Evolutionary conservation across 2,329 filamentous ascomycete species (phyloP).

Genomic region (Pseudogymnoascus sp.): DNA sequence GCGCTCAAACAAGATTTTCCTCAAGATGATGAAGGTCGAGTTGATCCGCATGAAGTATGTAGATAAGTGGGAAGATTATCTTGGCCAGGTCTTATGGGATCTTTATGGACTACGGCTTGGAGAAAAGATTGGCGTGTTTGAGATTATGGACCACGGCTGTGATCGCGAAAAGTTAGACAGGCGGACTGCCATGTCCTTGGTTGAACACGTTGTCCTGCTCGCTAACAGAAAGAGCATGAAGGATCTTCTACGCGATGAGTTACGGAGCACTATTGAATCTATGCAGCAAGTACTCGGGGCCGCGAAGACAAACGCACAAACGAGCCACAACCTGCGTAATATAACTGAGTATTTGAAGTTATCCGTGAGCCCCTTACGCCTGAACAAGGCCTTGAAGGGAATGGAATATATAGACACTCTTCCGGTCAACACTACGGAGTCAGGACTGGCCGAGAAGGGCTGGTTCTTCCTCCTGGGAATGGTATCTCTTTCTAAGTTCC

Average conservation of each 20-base stretch:
- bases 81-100: conserved; percentile 79
- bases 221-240: conserved; percentile 82
- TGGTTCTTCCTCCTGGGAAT: conserved; percentile 93
- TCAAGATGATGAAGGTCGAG: conserved; percentile 84
- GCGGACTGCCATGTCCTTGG: conserved; percentile 70
- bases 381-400: conserved; percentile 77
- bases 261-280: conserved; percentile 85
- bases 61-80: conserved; percentile 78
- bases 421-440: conserved; percentile 61
- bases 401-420: conserved; percentile 68
- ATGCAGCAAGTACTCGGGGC: conserved; percentile 82
- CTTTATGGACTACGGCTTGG: conserved; percentile 75
- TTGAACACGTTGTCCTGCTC: conserved; percentile 77
- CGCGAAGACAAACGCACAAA: conserved; percentile 70
- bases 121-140: conserved; percentile 48
- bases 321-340: conserved; percentile 82
- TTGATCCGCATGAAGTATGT: conserved; percentile 69
- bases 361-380: conserved; percentile 71
- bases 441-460: conserved; percentile 67
- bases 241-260: conserved; percentile 82
- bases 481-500: conserved; percentile 79
- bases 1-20: conserved; percentile 75
- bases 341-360: conserved; percentile 76
- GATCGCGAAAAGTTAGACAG: conserved; percentile 71
- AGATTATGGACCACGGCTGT: conserved; percentile 74